Base-by-base conservation (phyloP, 2,329 filamentous ascomycete genomes). In the Penicillium carneum region DNA sequence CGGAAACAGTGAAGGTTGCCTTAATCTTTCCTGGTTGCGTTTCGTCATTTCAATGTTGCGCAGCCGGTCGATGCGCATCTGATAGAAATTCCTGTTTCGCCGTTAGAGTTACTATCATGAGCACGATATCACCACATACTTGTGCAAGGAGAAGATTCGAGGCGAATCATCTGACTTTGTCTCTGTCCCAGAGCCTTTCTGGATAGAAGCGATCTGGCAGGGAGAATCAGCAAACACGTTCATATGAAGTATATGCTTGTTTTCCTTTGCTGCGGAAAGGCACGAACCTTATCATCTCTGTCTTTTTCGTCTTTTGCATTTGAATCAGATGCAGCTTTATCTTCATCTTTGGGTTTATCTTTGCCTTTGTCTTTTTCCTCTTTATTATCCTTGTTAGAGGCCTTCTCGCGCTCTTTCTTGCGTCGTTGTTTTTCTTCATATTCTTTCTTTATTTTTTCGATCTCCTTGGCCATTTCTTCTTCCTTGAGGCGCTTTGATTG, bases 141-240 rank as follows among this genome's bases (percentile, higher is more conserved):
- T 93, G 73, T 94, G 90, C 61, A 97, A 82, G 67, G 90, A 87
- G 79, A 95, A 99, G 2, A 96, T 85, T 43, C 94, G 87, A 20
- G 92, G 90, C 59, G 90, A 88, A 62, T 91, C 87, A 62, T 91
- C 88, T 18, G 77, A 62, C 38, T 79, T 76, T 23, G 80, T 68
- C 36, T 75, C 69, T 38, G 72, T 71, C 38, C 77, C 72, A 20
- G 80, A 49, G 14, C 12, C 79, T 47, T 82, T 81, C 65, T 84
- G 79, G 29, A 84, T 75, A 36, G 81, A 77, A 67, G 82, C 66
- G 49, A 76, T 75, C 74, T 74, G 29, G 38, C 12, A 50, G 10
- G 11, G 16, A 34, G 39, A 26, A 49, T 61, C 7, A 61, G 26
- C 18, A 20, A 47, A 48, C 45, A 26, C 59, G 48, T 43, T 20